Percentiles rank a stretch among this genome's conserved stretches.
Conservation (phyloP, 2,329 filamentous ascomycete species). For the Epicoccum sorghinum region DNA sequence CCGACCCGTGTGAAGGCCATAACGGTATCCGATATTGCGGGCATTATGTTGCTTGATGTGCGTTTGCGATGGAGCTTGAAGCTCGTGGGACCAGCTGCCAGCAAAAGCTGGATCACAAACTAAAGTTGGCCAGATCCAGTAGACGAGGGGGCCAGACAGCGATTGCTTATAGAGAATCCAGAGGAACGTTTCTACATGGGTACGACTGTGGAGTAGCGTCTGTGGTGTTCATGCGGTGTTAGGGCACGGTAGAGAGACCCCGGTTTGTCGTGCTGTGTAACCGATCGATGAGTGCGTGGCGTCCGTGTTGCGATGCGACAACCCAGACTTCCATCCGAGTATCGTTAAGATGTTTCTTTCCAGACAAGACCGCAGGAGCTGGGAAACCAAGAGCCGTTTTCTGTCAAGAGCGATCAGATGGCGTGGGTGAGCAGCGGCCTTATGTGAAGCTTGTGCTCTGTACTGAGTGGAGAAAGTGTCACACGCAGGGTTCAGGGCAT, state of each 20-base stretch:
- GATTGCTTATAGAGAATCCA: conserved; percentile 31
- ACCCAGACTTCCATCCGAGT: conserved; percentile 29
- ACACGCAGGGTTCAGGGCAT: conserved; percentile 40
- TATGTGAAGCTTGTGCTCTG: conserved; percentile 41
- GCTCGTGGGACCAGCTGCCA: conserved; percentile 41
- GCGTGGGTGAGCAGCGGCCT: conserved; percentile 36
- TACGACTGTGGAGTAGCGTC: conserved; percentile 29
- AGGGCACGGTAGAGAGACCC: conserved; percentile 34
- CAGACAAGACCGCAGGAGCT: background rate
- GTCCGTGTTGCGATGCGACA: conserved; percentile 30
- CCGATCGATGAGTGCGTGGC: conserved; percentile 28
- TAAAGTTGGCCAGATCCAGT: conserved; percentile 16
- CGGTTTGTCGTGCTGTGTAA: conserved; percentile 27
- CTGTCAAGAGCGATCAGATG: conserved; percentile 27
- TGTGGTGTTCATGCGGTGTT: conserved; percentile 42
- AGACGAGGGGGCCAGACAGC: conserved; percentile 15
- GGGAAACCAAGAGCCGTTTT: conserved; percentile 13
- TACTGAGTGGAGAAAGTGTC: conserved; percentile 36
- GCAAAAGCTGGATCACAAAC: conserved; percentile 39
- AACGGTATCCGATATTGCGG: conserved; percentile 40
- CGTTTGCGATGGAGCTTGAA: conserved; percentile 16
- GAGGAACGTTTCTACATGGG: conserved; percentile 41
- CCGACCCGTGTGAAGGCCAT: conserved; percentile 39
- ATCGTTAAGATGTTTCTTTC: conserved; percentile 13
- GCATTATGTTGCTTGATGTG: conserved; percentile 35